phyloP scores from a whole-genome alignment of 257 asterid genomes.

The Rauvolfia tetraphylla region DNA sequence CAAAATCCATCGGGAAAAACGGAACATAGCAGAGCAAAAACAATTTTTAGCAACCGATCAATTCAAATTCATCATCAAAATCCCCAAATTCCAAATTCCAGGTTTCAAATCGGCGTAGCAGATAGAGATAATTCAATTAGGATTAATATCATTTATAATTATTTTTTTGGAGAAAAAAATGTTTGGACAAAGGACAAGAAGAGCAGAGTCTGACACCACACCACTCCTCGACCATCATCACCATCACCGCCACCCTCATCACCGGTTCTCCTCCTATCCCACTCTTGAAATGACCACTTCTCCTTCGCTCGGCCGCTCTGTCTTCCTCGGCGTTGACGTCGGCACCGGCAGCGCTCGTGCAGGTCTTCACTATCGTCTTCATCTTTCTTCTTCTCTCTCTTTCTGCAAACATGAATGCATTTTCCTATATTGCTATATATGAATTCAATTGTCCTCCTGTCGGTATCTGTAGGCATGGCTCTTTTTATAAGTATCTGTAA shows the following conservation, averaged over 20 bases:
- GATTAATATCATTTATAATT: background rate
- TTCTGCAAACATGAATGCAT: background rate
- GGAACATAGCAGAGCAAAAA: background rate
- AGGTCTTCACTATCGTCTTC: conserved; percentile 33
- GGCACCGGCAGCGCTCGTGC: conserved; percentile 99
- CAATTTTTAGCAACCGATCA: background rate
- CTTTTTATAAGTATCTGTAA: background rate
- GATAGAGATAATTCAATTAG: background rate
- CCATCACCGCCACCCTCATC: conserved; percentile 12
- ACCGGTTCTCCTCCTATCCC: conserved; percentile 27
- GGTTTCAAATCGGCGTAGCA: background rate
- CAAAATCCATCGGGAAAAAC: background rate
- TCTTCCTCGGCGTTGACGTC: conserved; percentile 90
- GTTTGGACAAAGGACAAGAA: conserved; percentile 30
- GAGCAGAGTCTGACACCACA: conserved; percentile 25
- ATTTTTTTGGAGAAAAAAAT: conserved; percentile 16
- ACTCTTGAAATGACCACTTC: conserved; percentile 64
- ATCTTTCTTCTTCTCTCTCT: background rate
- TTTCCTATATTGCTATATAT: background rate
- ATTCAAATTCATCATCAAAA: background rate
- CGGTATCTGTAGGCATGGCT: background rate
- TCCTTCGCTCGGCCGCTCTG: conserved; percentile 37
- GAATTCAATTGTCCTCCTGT: background rate
- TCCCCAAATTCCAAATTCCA: background rate
- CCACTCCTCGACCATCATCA: conserved; percentile 22